phyloP scores from a whole-genome alignment of 352 stramenopile genomes.

The Globisporangium barbulae region DNA sequence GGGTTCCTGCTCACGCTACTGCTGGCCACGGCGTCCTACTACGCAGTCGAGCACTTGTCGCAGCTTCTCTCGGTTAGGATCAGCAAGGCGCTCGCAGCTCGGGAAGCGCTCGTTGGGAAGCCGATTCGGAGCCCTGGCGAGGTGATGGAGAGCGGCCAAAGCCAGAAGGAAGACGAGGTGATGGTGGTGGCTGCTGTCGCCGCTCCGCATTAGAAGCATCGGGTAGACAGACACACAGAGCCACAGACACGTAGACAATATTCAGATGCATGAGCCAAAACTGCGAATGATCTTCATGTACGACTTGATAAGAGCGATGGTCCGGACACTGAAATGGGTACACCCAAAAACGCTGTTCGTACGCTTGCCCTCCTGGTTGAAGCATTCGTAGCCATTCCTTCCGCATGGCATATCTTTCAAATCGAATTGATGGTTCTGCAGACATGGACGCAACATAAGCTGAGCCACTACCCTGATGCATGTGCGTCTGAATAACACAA shows the following conservation, averaged over 20 bases:
- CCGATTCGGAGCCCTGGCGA: too few relatives aligned
- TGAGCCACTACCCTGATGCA: too few relatives aligned
- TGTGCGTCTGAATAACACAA: too few relatives aligned
- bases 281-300: not conserved
- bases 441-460: too few relatives aligned
- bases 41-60: slow-evolving; percentile 44
- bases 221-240: too few relatives aligned
- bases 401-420: too few relatives aligned
- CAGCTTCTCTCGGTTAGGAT: slow-evolving; percentile 36
- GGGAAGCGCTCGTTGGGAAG: not conserved
- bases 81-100: slow-evolving; percentile 7
- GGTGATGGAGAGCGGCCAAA: too few relatives aligned
- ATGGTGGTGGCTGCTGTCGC: not conserved
- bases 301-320: not conserved
- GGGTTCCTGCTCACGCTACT: slow-evolving; percentile 27
- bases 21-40: slow-evolving; percentile 33
- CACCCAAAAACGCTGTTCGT: not conserved
- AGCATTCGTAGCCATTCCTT: too few relatives aligned
- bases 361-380: not conserved
- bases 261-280: too few relatives aligned
- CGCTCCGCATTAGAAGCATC: not conserved
- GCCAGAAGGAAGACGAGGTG: not conserved
- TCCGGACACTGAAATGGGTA: not conserved
- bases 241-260: not conserved
- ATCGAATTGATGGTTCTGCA: too few relatives aligned